Conservation (phyloP, 2,329 filamentous ascomycete genomes). For the Hirsutella thompsonii region DNA sequence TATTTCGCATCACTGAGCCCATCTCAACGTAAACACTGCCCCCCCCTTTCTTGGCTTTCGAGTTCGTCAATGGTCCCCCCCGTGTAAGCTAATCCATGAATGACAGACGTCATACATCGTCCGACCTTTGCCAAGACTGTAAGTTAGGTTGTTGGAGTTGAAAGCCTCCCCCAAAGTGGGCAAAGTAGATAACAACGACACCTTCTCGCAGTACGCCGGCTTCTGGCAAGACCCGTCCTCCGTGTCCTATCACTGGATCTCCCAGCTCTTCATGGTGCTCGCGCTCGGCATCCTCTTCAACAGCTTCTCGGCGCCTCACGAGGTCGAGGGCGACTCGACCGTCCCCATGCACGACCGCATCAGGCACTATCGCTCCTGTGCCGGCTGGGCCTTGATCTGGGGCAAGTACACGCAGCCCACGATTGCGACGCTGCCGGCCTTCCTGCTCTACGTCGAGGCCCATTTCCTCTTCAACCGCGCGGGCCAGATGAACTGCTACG, state of each 20-base stretch:
- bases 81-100: not conserved
- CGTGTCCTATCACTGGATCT: conserved; percentile 32
- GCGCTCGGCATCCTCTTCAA: conserved; percentile 30
- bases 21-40: conserved; percentile 36
- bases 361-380: conserved; percentile 32
- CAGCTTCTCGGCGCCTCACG: conserved; percentile 28
- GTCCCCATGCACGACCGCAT: conserved; percentile 30
- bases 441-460: conserved; percentile 38
- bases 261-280: conserved; percentile 35
- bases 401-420: conserved; percentile 38
- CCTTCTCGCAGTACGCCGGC: conserved; percentile 33
- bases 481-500: conserved; percentile 40
- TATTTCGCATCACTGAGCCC: conserved; percentile 42
- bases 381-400: conserved; percentile 36
- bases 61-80: conserved; percentile 2
- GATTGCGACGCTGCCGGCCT: conserved; percentile 32
- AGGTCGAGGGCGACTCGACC: conserved; percentile 27
- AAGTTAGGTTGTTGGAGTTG: no score
- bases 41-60: no score
- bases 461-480: conserved; percentile 38
- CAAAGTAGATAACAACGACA: no score
- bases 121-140: conserved; percentile 36
- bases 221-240: conserved; percentile 33
- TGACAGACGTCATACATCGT: conserved; percentile 36
- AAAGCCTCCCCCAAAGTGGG: no score